Percentiles rank a stretch among this genome's conserved stretches.
phyloP scores from a whole-genome alignment of 257 asterid genomes.

The Nicotiana obtusifolia region DNA sequence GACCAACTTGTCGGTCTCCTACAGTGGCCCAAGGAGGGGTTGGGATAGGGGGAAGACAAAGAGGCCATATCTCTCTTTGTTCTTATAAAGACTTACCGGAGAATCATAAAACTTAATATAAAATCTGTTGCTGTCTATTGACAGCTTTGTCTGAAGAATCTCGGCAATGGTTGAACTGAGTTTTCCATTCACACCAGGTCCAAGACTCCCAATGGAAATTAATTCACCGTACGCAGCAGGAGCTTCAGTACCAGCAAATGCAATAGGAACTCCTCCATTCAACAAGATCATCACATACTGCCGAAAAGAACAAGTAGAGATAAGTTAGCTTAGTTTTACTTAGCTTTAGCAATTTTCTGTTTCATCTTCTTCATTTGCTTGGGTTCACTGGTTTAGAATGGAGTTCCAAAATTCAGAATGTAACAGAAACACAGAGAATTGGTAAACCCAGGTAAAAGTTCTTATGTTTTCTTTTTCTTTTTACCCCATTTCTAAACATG shows the following conservation, averaged over 20 bases:
- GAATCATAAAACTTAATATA: constrained; percentile 86
- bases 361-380: too few species aligned
- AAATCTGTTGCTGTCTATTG: constrained; percentile 53
- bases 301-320: not conserved
- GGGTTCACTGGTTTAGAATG: too few species aligned
- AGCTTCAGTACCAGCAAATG: constrained; percentile 83
- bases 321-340: not conserved
- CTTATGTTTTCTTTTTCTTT: not conserved
- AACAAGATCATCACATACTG: constrained; percentile 87
- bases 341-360: too few species aligned
- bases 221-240: constrained; percentile 93
- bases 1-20: not conserved
- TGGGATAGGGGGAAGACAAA: not conserved
- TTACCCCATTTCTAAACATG: not conserved
- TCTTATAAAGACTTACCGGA: constrained; percentile 36
- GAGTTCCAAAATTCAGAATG: too few species aligned
- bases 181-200: constrained; percentile 60
- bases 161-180: constrained; percentile 87
- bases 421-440: too few species aligned
- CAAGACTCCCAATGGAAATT: constrained; percentile 84
- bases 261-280: constrained; percentile 78
- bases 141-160: constrained; percentile 78
- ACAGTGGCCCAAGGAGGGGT: not conserved
- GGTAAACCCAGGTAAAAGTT: not conserved
- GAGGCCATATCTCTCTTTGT: not conserved